Percentiles rank a stretch among this genome's conserved stretches.
These are phyloP conservation scores for Boletus smithii DNA, from an alignment of 1,284 basidiomycete species.

Conservation along the genomic window DNA sequence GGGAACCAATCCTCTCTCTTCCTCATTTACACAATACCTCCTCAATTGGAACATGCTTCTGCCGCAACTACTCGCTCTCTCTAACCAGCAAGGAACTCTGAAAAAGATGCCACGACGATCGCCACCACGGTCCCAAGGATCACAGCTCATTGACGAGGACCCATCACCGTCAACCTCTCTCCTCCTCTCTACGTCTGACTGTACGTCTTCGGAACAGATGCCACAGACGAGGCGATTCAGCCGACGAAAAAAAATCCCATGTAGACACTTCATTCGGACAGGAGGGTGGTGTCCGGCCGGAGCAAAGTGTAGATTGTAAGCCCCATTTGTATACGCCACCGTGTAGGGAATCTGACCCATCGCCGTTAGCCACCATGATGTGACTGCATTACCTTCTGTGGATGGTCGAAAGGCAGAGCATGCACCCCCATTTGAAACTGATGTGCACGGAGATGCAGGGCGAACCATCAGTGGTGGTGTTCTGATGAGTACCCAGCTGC, in stretches of 20 bases:
- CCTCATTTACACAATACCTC: conserved; percentile 13
- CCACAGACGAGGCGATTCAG: conserved; percentile 11
- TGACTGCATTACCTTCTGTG: conserved; percentile 9
- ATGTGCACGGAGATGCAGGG: conserved; percentile 5
- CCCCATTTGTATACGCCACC: conserved; percentile 2
- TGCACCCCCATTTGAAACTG: conserved; percentile 2
- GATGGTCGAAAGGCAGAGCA: conserved; percentile 2
- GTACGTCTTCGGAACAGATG: conserved; percentile 10
- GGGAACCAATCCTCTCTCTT: conserved; percentile 6
- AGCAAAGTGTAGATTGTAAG: conserved; percentile 46
- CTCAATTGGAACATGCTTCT: conserved; percentile 18
- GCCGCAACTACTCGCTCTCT: conserved; percentile 19
- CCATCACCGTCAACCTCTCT: conserved; percentile 14
- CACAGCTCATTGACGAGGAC: conserved; percentile 18
- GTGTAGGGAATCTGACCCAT: conserved; percentile 5
- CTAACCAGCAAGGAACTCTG: conserved; percentile 4
- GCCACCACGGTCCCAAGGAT: conserved; percentile 3
- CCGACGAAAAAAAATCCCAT: conserved; percentile 37
- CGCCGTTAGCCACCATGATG: conserved; percentile 40
- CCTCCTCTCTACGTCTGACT: conserved; percentile 26
- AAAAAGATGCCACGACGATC: conserved; percentile 2
- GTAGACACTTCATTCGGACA: conserved; percentile 42
- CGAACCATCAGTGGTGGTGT: conserved; percentile 28
- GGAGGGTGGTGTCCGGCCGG: conserved; percentile 46
- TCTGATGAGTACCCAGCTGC: conserved; percentile 19